These are phyloP conservation scores for Penicillium vulpinum DNA, from an alignment of 2,329 filamentous ascomycete species.

Conservation along the genomic window DNA sequence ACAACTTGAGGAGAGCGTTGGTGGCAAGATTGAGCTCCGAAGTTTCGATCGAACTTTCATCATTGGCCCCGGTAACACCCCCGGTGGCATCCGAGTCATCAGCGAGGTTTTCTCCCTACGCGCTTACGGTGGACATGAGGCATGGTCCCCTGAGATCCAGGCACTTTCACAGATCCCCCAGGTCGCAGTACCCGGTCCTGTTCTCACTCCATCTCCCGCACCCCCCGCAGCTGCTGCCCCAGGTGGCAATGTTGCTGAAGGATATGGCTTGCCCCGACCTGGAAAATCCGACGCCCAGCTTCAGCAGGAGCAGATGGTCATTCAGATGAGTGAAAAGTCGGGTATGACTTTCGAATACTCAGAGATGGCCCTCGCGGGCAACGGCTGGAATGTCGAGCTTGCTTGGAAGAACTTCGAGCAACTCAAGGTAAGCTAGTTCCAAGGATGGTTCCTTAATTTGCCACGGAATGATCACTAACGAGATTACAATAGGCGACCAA, in stretches of 20 bases:
- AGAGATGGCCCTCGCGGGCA: slow-evolving; percentile 75
- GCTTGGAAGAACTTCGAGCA: slow-evolving; percentile 74
- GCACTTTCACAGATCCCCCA: slow-evolving; percentile 30
- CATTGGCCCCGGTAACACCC: slow-evolving; percentile 70
- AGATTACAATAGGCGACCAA: slow-evolving; percentile 32
- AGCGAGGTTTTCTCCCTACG: slow-evolving; percentile 77
- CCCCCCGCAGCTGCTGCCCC: slow-evolving; percentile 24
- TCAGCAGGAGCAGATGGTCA: slow-evolving; percentile 67
- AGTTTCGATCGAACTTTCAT: slow-evolving; percentile 82
- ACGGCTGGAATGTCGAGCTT: slow-evolving; percentile 74
- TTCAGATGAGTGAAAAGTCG: slow-evolving; percentile 73
- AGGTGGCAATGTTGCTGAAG: slow-evolving; percentile 31
- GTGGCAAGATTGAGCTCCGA: slow-evolving; percentile 61
- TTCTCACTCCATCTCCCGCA: slow-evolving; percentile 10
- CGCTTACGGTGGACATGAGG: slow-evolving; percentile 60
- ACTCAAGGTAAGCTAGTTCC: slow-evolving; percentile 60
- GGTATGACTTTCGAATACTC: slow-evolving; percentile 79
- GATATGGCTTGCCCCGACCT: slow-evolving; percentile 43
- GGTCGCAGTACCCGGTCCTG: slow-evolving; percentile 17
- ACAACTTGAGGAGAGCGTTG: slow-evolving; percentile 73
- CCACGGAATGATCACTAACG: slow-evolving; percentile 20
- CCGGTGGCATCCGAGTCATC: slow-evolving; percentile 69
- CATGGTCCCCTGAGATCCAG: slow-evolving; percentile 49
- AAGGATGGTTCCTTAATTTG: not conserved
- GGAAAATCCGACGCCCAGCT: slow-evolving; percentile 53